Conservation (phyloP, 2,329 filamentous ascomycete species). For the Diaporthe vaccinii region DNA sequence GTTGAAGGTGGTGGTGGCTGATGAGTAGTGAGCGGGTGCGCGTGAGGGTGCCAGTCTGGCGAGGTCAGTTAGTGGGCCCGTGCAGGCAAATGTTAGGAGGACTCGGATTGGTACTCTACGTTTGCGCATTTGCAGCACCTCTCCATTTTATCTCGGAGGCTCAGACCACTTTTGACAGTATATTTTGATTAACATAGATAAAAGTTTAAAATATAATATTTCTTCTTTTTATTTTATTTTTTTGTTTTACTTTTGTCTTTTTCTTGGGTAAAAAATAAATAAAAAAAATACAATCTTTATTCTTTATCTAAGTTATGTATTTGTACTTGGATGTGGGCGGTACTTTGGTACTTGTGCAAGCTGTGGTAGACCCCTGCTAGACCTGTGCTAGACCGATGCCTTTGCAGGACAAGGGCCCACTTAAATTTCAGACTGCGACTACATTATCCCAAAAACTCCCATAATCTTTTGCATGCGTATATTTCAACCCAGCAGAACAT, state of each 20-base stretch:
- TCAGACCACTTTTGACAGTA: no score
- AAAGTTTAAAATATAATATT: no score
- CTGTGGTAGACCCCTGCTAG: neutral
- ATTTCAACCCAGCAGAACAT: neutral
- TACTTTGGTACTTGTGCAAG: neutral
- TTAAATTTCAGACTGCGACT: conserved; percentile 19
- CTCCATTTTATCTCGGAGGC: no score
- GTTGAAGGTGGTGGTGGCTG: neutral
- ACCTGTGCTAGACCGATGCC: neutral
- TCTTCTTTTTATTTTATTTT: no score
- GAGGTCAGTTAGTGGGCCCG: neutral
- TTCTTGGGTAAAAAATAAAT: no score
- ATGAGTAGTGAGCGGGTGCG: neutral
- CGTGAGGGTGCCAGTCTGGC: neutral
- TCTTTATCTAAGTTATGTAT: neutral
- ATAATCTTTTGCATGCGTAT: neutral
- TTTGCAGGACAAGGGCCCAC: neutral
- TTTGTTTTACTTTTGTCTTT: no score
- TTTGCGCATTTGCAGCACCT: no score
- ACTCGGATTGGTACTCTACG: no score
- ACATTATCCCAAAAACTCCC: neutral
- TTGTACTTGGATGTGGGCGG: neutral
- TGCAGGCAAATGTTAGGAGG: neutral
- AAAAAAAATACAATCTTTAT: no score
- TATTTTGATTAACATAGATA: no score